A percentile compares a stretch with the other conserved stretches of the same genome.
phyloP scores from a whole-genome alignment of 163 green algal species.

The Coccomyxa subellipsoidea region DNA sequence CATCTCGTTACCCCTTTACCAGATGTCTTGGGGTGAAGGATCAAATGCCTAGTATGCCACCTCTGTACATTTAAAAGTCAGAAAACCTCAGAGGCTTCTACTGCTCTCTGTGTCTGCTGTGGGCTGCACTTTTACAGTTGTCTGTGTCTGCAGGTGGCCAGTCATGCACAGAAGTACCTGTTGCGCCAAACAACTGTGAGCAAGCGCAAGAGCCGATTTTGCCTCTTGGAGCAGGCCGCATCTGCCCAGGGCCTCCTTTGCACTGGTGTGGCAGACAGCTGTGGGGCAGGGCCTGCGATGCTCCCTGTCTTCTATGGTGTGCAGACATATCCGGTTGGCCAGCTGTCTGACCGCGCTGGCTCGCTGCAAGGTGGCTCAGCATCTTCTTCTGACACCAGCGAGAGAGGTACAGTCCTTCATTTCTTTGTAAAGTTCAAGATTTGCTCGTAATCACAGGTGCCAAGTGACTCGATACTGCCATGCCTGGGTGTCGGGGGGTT shows the following conservation, averaged over 20 bases:
- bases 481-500: too few relatives aligned
- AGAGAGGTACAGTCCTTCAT: not conserved
- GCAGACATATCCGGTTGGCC: not conserved
- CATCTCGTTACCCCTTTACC: too few relatives aligned
- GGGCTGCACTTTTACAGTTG: too few relatives aligned
- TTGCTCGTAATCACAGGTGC: too few relatives aligned
- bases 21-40: too few relatives aligned
- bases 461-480: too few relatives aligned
- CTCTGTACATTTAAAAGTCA: too few relatives aligned
- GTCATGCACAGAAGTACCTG: conserved; percentile 45
- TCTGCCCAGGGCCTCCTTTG: not conserved
- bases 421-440: not conserved
- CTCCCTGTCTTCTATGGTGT: not conserved
- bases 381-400: not conserved
- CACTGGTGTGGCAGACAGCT: not conserved
- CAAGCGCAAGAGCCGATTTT: conserved; percentile 56
- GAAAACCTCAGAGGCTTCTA: too few relatives aligned
- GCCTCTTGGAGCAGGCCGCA: conserved; percentile 38
- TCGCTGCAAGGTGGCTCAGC: not conserved
- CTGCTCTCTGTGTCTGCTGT: too few relatives aligned
- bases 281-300: not conserved
- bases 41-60: too few relatives aligned
- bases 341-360: not conserved
- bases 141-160: conserved; percentile 29
- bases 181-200: conserved; percentile 30